Evolutionary conservation across 495 filamentous ascomycete species (phyloP).

Genomic region (Hypoxylon crocopeplum): DNA sequence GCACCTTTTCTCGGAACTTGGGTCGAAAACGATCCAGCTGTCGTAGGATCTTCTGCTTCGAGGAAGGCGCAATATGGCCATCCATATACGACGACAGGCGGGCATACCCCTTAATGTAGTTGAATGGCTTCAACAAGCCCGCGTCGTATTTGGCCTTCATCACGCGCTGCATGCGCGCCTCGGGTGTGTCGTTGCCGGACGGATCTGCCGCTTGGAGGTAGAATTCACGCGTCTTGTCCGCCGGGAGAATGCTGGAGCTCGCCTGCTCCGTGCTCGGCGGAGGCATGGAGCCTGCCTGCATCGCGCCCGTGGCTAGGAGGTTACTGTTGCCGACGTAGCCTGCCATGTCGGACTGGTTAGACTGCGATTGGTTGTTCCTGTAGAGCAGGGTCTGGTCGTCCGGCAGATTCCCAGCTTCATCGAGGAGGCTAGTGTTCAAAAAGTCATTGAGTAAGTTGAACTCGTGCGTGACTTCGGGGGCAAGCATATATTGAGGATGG

Average conservation of each 20-base stretch:
- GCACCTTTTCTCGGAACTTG: constrained; percentile 94
- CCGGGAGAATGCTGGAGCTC: constrained; percentile 63
- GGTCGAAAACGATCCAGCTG: constrained; percentile 93
- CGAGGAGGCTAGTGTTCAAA: constrained; percentile 83
- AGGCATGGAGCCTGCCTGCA: constrained; percentile 48
- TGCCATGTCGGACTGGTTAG: constrained; percentile 42
- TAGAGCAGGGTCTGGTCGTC: constrained; percentile 60
- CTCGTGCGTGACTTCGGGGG: constrained; percentile 92
- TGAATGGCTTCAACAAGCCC: constrained; percentile 93
- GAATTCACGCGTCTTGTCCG: constrained; percentile 90
- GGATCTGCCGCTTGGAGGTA: constrained; percentile 97
- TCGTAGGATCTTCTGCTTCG: constrained; percentile 85
- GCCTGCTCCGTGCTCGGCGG: constrained; percentile 59
- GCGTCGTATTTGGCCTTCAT: constrained; percentile 95
- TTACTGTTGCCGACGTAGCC: constrained; percentile 48
- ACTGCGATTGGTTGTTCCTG: constrained; percentile 42
- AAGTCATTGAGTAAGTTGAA: constrained; percentile 97
- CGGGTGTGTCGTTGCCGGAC: constrained; percentile 86
- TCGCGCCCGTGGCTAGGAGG: constrained; percentile 48
- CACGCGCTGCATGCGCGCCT: constrained; percentile 94
- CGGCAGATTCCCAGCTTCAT: constrained; percentile 72
- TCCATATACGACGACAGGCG: constrained; percentile 90
- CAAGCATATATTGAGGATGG: constrained; percentile 94
- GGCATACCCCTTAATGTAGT: constrained; percentile 96
- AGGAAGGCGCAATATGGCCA: constrained; percentile 75